Base-by-base conservation (phyloP, 768 basidiomycete species). In the Suillus subalutaceus region DNA sequence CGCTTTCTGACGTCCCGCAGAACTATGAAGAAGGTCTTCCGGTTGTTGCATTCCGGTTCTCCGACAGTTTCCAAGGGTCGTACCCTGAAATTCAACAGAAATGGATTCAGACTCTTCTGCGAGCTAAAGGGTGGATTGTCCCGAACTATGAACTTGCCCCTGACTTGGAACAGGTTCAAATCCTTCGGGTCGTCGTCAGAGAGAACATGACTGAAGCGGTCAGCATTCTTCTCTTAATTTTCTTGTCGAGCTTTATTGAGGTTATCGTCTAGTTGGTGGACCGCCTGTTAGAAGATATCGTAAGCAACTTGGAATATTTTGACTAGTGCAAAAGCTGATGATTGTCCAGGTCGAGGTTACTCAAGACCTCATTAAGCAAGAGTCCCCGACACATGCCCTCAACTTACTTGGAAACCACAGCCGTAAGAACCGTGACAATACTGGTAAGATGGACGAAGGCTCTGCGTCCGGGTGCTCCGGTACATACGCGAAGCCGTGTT, bases 401-500 rank as follows among this genome's bases (percentile, higher is more conserved):
- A 79, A 78, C 66, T 72, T 77, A 2, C 73, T 86, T 65, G 76
- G 82, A 56, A 65, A 71, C 57, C 64, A 76, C 66, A 76, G 55
- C 46, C 67, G 68, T 70, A 72, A 67, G 68, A 72, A 63, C 46
- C 46, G 3, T 23, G 7, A 50, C 70, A 72, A 69, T 75, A 50
- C 46, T 68, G 88, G 84, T 48, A 79, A 77, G 23, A 69, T 90
- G 64, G 82, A 86, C 35, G 68, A 79, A 56, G 85, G 82, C 0
- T 82, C 84, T 2, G 85, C 81, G 9, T 81, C 80, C 40, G 68
- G 77, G 64, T 72, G 80, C 46, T 86, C 82, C 57, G 90, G 90
- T 15, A 91, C 91, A 4, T 92, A 85, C 72, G 83, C 90, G 58
- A 90, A 87, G 72, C 78, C 85, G 20, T 93, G 91, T 74, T 92